These are phyloP conservation scores for Kwoniella botswanensis DNA, from an alignment of 768 basidiomycete species.

Conservation along the genomic window DNA sequence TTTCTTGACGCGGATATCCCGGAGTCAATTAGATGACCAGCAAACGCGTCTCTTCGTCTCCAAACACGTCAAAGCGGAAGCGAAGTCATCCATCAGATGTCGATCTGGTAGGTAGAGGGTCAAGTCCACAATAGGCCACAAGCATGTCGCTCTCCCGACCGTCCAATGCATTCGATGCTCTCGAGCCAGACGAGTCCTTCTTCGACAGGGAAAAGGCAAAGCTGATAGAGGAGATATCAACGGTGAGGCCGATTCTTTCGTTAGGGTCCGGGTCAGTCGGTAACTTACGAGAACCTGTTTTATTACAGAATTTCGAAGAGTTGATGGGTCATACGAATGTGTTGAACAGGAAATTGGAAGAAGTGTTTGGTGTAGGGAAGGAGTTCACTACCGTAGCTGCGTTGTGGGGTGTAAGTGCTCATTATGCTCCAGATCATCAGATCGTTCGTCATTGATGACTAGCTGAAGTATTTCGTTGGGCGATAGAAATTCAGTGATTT, in stretches of 20 bases:
- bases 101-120: not conserved
- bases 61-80: not conserved
- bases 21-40: not conserved
- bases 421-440: too few relatives aligned
- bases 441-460: not conserved
- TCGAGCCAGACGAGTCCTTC: constrained; percentile 33
- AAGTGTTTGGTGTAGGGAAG: constrained; percentile 87
- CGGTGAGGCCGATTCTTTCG: constrained; percentile 31
- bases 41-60: not conserved
- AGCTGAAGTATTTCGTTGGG: not conserved
- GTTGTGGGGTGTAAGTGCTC: constrained; percentile 68
- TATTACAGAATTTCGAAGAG: constrained; percentile 79
- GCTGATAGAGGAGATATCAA: constrained; percentile 53
- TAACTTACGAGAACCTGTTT: not conserved
- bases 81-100: not conserved
- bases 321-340: constrained; percentile 81
- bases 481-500: constrained; percentile 51
- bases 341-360: constrained; percentile 87
- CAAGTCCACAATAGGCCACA: not conserved
- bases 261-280: not conserved
- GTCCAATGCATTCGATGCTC: constrained; percentile 21
- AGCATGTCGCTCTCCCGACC: constrained; percentile 25
- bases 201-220: constrained; percentile 54
- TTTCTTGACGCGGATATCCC: not conserved
- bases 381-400: constrained; percentile 88